phyloP scores from a whole-genome alignment of 2,329 filamentous ascomycete genomes.

The Dissoconium aciculare region DNA sequence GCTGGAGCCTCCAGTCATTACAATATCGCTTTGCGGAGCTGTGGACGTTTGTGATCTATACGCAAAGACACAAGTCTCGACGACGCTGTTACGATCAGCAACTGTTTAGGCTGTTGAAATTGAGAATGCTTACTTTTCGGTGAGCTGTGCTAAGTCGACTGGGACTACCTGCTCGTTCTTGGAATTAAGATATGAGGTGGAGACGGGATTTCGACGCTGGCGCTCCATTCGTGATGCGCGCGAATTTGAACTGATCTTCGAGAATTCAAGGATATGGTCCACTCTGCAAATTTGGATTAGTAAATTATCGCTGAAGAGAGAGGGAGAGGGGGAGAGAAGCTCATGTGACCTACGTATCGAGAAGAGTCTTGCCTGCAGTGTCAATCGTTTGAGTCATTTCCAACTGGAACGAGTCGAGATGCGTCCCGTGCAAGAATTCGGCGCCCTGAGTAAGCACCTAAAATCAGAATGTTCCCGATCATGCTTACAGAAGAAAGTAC shows the following conservation, averaged over 20 bases:
- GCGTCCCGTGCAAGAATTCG: conserved; percentile 35
- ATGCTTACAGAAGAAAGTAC: no score
- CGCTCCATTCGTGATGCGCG: no score
- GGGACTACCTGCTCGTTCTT: no score
- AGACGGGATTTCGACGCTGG: no score
- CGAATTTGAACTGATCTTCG: conserved; percentile 33
- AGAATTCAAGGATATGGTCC: conserved; percentile 29
- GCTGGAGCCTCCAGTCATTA: conserved; percentile 1
- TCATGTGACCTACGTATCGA: conserved; percentile 31
- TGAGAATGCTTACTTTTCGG: no score
- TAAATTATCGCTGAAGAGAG: conserved; percentile 1
- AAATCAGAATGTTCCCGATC: no score
- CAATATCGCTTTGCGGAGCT: not conserved
- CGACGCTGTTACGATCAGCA: no score
- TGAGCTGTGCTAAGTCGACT: conserved; percentile 15
- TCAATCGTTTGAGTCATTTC: conserved; percentile 34
- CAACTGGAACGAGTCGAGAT: conserved; percentile 25
- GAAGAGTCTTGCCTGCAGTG: conserved; percentile 34
- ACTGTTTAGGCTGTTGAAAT: no score
- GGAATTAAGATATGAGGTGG: no score
- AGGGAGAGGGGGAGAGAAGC: not conserved
- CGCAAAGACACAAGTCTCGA: no score
- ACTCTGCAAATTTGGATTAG: no score
- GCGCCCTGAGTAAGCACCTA: no score
- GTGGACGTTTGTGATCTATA: conserved; percentile 4